Conservation (phyloP, 2,329 filamentous ascomycete species). For the Plenodomus biglobosus region DNA sequence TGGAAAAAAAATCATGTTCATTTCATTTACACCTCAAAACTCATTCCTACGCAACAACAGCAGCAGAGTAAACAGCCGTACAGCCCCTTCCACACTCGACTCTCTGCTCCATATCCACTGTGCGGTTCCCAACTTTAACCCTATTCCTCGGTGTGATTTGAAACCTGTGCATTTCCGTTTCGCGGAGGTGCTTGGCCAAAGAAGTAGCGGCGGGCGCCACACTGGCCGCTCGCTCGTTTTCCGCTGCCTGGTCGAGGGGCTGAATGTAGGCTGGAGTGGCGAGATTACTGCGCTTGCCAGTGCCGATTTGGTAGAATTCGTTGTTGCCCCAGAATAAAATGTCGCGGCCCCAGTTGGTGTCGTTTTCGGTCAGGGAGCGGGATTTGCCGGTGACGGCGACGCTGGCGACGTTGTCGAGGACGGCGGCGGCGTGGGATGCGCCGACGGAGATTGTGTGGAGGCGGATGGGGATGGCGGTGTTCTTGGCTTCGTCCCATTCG, state of each 20-base stretch:
- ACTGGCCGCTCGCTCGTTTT: constrained; percentile 41
- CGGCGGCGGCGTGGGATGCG: constrained; percentile 75
- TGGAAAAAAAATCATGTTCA: not conserved
- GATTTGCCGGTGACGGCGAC: constrained; percentile 56
- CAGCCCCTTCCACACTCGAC: constrained; percentile 86
- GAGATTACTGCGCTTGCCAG: constrained; percentile 81
- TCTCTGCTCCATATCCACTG: constrained; percentile 77
- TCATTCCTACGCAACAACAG: not conserved
- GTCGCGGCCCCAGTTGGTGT: constrained; percentile 86
- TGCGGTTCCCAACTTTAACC: constrained; percentile 68
- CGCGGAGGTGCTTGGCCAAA: constrained; percentile 51
- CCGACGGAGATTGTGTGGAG: constrained; percentile 74
- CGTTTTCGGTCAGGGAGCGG: constrained; percentile 55
- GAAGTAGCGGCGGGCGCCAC: constrained; percentile 13
- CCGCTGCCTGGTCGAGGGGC: constrained; percentile 67
- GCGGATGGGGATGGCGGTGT: constrained; percentile 73
- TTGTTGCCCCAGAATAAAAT: constrained; percentile 94
- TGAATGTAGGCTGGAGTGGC: constrained; percentile 75
- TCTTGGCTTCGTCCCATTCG: constrained; percentile 78
- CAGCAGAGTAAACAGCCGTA: constrained; percentile 53
- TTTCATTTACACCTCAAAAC: not conserved
- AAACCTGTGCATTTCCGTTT: constrained; percentile 71
- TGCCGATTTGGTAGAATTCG: constrained; percentile 90
- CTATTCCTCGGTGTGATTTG: constrained; percentile 77
- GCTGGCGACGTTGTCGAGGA: constrained; percentile 79